Base-by-base conservation (phyloP, 495 filamentous ascomycete genomes). In the Talaromyces nanjingensis region DNA sequence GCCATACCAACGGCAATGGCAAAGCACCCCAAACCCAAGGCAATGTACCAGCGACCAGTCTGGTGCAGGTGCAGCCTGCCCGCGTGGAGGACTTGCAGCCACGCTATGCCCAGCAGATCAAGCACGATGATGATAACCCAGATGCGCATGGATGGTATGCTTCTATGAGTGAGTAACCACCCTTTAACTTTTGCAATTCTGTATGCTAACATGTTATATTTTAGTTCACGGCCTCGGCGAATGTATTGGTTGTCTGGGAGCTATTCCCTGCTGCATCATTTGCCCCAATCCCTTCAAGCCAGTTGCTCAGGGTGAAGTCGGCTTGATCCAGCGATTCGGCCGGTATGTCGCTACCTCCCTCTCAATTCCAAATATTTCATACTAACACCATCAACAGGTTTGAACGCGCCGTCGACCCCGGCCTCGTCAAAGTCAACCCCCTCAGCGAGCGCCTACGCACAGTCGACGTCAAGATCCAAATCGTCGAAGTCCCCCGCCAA, bases 381-480 rank as follows among this genome's bases (percentile, higher is more conserved):
- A 55, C 55, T 25, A 45, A 11, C 22, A 29, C 57, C 7, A 37
- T 37, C 9, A 4, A 37, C 64, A 81, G 78, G 55, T 98, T 98
- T 79, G 91, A 96, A 74, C 91, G 93, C 68, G 91, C 94, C 27
- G 94, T 99, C 62, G 94, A 99, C 76, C 94, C 94, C 25, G 94
- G 94, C 74, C 86, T 99, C 31, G 92, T 97, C 72, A 96, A 96
- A 81, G 86, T 99, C 79, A 99, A 99, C 79, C 92, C 92, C n/a
- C 86, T 98, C 56, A 91, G 87, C 67, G 94, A 99, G 80, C 84
- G 81, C 54, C 83, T 99, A 25, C 89, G 89, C 67, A 89, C 93
- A 66, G 90, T 99, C 67, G 94, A 99, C 74, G 94, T 99, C 74
- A 98, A 97, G 86, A 97, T 98, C 69, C 94, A 99, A 78, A 96